Percentiles rank a stretch among this genome's conserved stretches.
These are phyloP conservation scores for Phytophthora colocasiae DNA, from an alignment of 352 stramenopile species.

Conservation along the genomic window DNA sequence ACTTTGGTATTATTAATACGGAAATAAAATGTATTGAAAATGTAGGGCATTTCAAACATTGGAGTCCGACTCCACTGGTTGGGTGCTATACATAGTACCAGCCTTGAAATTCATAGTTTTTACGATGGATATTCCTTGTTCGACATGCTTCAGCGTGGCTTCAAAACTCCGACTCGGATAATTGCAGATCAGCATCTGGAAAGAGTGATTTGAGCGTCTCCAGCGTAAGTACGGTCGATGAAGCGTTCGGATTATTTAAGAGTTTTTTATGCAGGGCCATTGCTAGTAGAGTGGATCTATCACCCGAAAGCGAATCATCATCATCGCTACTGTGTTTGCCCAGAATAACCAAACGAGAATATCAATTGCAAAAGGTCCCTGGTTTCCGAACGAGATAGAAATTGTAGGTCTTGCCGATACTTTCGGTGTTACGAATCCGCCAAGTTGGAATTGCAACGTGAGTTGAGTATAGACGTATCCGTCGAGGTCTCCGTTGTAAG, in stretches of 20 bases:
- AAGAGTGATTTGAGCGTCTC: slow-evolving; percentile 25
- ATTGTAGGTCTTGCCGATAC: too few relatives aligned
- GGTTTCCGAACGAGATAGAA: too few relatives aligned
- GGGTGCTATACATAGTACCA: too few relatives aligned
- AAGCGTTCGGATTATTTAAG: neutral
- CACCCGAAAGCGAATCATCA: too few relatives aligned
- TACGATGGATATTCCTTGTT: slow-evolving; percentile 18
- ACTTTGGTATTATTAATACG: too few relatives aligned
- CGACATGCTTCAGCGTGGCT: slow-evolving; percentile 26
- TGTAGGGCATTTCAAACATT: too few relatives aligned
- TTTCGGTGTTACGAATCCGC: neutral
- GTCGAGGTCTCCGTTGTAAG: neutral
- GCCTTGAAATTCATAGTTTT: slow-evolving; percentile 12
- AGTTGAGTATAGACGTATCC: neutral
- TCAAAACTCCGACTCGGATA: slow-evolving; percentile 1
- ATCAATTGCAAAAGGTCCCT: too few relatives aligned
- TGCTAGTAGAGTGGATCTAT: slow-evolving; percentile 21
- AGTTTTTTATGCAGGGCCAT: slow-evolving; percentile 9
- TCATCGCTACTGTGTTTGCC: too few relatives aligned
- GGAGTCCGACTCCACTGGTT: too few relatives aligned
- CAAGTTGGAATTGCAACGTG: neutral
- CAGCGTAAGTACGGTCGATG: slow-evolving; percentile 6
- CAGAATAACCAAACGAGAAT: too few relatives aligned
- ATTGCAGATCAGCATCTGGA: slow-evolving; percentile 6
- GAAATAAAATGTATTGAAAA: too few relatives aligned